Conservation (phyloP, 805 yeast species). For the Teunomyces funiuensis region DNA sequence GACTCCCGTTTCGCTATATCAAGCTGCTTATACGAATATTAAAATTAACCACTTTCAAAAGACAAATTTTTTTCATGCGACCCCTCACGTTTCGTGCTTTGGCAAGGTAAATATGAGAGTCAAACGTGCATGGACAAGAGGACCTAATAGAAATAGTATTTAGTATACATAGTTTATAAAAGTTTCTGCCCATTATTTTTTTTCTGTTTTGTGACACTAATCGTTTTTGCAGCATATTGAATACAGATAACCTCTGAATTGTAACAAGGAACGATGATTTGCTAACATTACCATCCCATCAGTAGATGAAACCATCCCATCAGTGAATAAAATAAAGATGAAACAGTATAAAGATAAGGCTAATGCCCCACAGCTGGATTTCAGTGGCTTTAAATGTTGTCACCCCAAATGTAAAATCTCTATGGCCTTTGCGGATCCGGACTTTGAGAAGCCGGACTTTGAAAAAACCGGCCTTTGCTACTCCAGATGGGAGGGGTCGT, state of each 20-base stretch:
- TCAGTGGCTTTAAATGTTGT: too few species aligned
- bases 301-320: too few species aligned
- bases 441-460: background rate
- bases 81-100: conserved; percentile 35
- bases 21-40: conserved; percentile 31
- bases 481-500: background rate
- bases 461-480: background rate
- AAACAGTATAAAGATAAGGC: too few species aligned
- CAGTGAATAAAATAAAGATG: background rate
- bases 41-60: conserved; percentile 28
- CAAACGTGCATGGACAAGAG: conserved; percentile 39
- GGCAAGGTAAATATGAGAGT: conserved; percentile 42
- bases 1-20: conserved; percentile 33
- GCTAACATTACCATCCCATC: too few species aligned
- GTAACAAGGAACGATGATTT: too few species aligned
- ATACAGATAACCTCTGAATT: too few species aligned
- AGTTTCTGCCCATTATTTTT: too few species aligned
- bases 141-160: conserved; percentile 12
- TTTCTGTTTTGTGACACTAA: background rate
- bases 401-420: too few species aligned
- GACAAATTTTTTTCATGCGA: conserved; percentile 25
- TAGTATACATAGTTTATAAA: too few species aligned
- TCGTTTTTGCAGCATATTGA: background rate
- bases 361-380: too few species aligned
- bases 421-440: too few species aligned